These are phyloP conservation scores for Omphalotus olearius DNA, from an alignment of 1,284 basidiomycete species.

Conservation along the genomic window DNA sequence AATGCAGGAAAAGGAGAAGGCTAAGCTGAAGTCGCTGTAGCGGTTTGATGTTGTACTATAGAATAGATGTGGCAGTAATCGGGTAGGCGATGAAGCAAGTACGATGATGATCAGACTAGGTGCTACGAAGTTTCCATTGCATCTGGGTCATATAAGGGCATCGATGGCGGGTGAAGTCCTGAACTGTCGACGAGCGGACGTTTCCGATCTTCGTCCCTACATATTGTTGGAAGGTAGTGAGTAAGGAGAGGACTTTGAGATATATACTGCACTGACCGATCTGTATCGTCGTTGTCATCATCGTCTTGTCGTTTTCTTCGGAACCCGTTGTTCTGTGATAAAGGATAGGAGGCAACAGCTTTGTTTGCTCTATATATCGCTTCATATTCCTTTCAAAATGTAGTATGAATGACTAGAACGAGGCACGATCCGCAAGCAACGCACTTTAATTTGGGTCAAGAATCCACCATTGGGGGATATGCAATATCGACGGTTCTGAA, in stretches of 20 bases:
- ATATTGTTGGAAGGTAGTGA: conserved; percentile 9
- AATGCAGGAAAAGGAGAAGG: conserved; percentile 76
- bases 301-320: conserved; percentile 64
- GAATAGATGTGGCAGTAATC: background rate
- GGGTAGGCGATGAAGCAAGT: background rate
- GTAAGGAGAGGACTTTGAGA: conserved; percentile 8
- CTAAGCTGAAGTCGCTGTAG: conserved; percentile 73
- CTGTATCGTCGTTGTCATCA: conserved; percentile 62
- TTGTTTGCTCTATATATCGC: conserved; percentile 78
- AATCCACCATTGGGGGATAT: conserved; percentile 88
- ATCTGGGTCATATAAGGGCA: conserved; percentile 33
- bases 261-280: conserved; percentile 32
- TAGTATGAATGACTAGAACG: background rate
- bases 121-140: conserved; percentile 45
- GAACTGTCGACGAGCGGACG: conserved; percentile 34
- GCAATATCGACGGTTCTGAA: conserved; percentile 88
- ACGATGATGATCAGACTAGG: too few species aligned
- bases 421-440: conserved; percentile 15
- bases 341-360: conserved; percentile 58
- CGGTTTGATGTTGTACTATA: conserved; percentile 9
- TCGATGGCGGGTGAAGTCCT: conserved; percentile 2
- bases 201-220: conserved; percentile 52
- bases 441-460: conserved; percentile 80
- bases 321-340: conserved; percentile 35
- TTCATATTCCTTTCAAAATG: conserved; percentile 70